phyloP scores from a whole-genome alignment of 148 eudicot species.

The Rhododendron vialii region DNA sequence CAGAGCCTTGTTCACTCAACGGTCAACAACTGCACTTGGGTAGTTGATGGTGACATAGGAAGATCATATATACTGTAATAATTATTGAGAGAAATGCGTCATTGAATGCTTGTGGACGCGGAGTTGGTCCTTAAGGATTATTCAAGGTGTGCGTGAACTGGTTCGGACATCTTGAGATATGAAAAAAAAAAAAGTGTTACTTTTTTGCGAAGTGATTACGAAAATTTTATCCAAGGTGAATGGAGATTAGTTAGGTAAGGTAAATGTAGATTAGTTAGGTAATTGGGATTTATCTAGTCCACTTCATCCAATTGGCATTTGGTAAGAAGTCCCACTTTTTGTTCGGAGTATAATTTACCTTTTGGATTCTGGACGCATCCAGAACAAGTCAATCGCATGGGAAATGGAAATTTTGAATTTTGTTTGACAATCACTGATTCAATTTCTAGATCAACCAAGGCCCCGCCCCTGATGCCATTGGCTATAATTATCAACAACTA shows the following conservation, averaged over 20 bases:
- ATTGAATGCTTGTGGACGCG: background rate
- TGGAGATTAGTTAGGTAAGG: background rate
- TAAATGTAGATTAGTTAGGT: background rate
- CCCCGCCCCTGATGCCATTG: background rate
- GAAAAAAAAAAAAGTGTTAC: background rate
- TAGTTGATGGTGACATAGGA: conserved; percentile 4
- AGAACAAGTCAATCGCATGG: background rate
- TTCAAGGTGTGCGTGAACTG: background rate
- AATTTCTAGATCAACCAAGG: too few species aligned
- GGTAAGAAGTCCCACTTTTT: background rate
- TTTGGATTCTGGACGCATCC: background rate
- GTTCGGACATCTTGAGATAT: background rate
- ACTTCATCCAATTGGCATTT: background rate
- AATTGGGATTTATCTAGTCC: background rate
- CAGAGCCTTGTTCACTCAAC: conserved; percentile 11
- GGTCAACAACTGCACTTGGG: background rate
- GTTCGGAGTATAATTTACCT: background rate
- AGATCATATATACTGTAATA: background rate
- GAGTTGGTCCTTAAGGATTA: background rate
- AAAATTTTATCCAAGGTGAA: background rate
- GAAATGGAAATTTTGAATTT: background rate
- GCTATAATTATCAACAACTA: background rate
- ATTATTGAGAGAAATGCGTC: background rate
- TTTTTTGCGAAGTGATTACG: background rate
- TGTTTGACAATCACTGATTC: background rate